Evolutionary conservation across 2,329 filamentous ascomycete species (phyloP).

Genomic region (Fusarium scirpi): DNA sequence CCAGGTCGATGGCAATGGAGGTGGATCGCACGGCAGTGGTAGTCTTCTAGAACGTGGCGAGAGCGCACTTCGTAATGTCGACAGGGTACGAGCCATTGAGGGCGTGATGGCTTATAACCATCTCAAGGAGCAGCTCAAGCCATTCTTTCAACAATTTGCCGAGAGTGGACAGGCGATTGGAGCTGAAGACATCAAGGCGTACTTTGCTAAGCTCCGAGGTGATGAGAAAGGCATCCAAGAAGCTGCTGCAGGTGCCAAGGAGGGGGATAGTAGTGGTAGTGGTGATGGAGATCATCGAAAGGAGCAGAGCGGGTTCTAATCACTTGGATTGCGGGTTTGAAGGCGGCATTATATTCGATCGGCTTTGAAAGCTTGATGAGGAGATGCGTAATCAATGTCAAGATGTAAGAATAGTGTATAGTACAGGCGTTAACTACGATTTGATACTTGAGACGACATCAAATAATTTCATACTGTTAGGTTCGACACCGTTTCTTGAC

Average conservation of each 20-base stretch:
- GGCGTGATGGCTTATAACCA: conserved; percentile 99
- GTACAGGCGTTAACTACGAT: conserved; percentile 3
- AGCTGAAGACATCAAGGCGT: conserved; percentile 95
- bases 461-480: neutral
- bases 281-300: conserved; percentile 53
- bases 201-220: conserved; percentile 93
- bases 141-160: conserved; percentile 92
- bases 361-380: conserved; percentile 1
- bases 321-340: neutral
- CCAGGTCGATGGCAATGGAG: conserved; percentile 58
- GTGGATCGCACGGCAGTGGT: conserved; percentile 76
- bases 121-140: conserved; percentile 94
- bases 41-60: conserved; percentile 92
- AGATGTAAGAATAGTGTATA: conserved; percentile 35
- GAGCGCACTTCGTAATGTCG: conserved; percentile 89
- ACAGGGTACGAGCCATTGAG: conserved; percentile 92
- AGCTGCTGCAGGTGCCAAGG: conserved; percentile 60
- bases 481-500: neutral
- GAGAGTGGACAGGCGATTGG: conserved; percentile 89
- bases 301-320: conserved; percentile 67
- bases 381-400: neutral
- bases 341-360: neutral
- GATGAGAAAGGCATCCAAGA: conserved; percentile 81
- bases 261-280: conserved; percentile 45
- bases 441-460: neutral